Conservation (phyloP, 2,329 filamentous ascomycete species). For the Calonectria leucothoes region DNA sequence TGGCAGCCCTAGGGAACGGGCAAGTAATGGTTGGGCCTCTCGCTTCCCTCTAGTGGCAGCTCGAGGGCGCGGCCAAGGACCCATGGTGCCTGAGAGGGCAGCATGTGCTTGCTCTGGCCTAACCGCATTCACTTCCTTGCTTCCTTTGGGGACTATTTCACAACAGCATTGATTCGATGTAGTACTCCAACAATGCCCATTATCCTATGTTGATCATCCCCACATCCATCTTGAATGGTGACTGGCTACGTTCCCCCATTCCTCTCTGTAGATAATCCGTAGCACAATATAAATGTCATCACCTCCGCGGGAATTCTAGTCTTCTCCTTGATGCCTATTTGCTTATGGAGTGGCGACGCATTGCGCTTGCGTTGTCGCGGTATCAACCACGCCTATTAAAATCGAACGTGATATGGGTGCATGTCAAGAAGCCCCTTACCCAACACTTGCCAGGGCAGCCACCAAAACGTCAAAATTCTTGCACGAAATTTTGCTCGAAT, state of each 20-base stretch:
- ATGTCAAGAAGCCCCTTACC: neutral
- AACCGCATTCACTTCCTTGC: no score
- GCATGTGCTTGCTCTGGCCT: neutral
- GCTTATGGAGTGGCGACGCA: no score
- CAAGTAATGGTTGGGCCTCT: neutral
- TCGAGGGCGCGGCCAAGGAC: neutral
- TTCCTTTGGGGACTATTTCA: neutral
- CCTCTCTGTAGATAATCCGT: neutral
- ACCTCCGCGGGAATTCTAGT: neutral
- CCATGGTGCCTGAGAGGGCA: neutral
- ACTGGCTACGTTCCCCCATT: neutral
- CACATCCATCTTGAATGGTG: neutral
- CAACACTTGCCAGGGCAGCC: slow-evolving; percentile 27
- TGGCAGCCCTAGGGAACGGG: no score
- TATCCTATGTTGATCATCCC: neutral
- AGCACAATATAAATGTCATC: neutral
- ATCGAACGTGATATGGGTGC: neutral
- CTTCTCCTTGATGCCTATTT: no score
- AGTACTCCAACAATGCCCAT: neutral
- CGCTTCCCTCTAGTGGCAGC: neutral
- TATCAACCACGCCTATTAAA: neutral
- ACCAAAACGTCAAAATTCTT: slow-evolving; percentile 21
- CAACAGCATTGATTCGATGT: neutral
- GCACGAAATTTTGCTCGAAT: slow-evolving; percentile 9
- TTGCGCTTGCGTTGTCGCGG: neutral